Evolutionary conservation across 2,329 filamentous ascomycete genomes (phyloP).

Genomic region (Dendrostoma leiphaemia): DNA sequence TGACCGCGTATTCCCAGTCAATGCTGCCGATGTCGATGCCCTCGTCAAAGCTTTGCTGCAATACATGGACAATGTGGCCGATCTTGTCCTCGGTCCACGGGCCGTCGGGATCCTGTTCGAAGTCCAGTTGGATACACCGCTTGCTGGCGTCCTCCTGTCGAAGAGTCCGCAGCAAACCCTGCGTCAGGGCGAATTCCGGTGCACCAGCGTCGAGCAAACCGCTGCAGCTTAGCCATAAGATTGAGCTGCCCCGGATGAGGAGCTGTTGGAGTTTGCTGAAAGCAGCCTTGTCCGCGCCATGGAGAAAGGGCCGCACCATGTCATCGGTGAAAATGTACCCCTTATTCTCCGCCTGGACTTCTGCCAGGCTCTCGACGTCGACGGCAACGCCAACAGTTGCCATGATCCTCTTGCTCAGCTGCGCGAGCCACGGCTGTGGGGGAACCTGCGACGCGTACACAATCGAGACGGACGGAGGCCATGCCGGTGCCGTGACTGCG

Average conservation of each 20-base stretch:
- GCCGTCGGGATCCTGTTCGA: conserved; percentile 6
- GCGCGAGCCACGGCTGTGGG: conserved; percentile 4
- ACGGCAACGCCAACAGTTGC: too few relatives aligned
- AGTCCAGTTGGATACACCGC: conserved; percentile 20
- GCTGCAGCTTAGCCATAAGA: conserved; percentile 21
- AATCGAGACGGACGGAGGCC: not conserved
- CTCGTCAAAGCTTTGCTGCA: conserved; percentile 19
- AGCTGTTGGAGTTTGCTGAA: conserved; percentile 10
- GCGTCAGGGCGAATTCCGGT: conserved; percentile 1
- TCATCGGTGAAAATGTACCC: conserved; percentile 16
- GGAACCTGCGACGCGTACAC: not conserved
- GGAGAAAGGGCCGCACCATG: conserved; percentile 15
- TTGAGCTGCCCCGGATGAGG: not conserved
- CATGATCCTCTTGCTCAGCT: too few relatives aligned
- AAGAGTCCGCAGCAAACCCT: conserved; percentile 19
- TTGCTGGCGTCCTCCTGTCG: conserved; percentile 18
- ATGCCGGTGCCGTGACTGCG: not conserved
- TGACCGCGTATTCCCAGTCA: conserved; percentile 23
- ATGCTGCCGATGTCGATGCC: not conserved
- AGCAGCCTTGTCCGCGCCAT: conserved; percentile 9
- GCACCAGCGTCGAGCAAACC: not conserved
- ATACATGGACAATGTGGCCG: conserved; percentile 14
- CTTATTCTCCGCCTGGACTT: conserved; percentile 3
- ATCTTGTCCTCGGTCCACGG: conserved; percentile 19
- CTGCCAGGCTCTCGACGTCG: conserved; percentile 1